Evolutionary conservation across 257 asterid genomes (phyloP).

Genomic region (Primulina huaijiensis): DNA sequence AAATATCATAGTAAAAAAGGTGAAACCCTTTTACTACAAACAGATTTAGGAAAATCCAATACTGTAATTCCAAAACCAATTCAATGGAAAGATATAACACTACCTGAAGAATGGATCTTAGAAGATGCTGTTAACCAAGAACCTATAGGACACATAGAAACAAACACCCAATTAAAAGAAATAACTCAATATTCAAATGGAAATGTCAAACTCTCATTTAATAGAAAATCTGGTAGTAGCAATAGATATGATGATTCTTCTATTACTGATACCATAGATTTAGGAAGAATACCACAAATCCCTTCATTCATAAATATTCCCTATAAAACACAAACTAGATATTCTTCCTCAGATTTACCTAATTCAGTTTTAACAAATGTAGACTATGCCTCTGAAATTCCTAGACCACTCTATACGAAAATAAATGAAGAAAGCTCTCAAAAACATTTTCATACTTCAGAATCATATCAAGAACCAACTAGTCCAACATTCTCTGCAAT

Average conservation of each 20-base stretch:
- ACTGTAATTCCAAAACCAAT: background rate
- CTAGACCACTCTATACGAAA: background rate
- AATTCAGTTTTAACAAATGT: background rate
- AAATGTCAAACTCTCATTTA: background rate
- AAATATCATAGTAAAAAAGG: background rate
- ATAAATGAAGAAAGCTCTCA: no score
- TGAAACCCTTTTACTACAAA: slow-evolving; percentile 2
- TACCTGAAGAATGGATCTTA: background rate
- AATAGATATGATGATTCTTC: background rate
- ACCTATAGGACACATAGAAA: no score
- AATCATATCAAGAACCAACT: background rate
- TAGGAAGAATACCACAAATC: slow-evolving; percentile 8
- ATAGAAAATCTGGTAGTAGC: background rate
- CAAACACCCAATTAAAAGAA: background rate
- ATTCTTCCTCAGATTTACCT: no score
- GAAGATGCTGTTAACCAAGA: background rate
- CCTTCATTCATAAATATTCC: background rate
- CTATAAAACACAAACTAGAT: background rate
- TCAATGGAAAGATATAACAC: background rate
- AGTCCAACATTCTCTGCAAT: background rate
- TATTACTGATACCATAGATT: background rate
- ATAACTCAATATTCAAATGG: background rate
- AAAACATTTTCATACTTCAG: no score
- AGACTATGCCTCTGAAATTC: background rate
- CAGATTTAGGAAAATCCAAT: no score